These are phyloP conservation scores for Skeletonema marinoi DNA, from an alignment of 108 stramenopile genomes.

Conservation along the genomic window DNA sequence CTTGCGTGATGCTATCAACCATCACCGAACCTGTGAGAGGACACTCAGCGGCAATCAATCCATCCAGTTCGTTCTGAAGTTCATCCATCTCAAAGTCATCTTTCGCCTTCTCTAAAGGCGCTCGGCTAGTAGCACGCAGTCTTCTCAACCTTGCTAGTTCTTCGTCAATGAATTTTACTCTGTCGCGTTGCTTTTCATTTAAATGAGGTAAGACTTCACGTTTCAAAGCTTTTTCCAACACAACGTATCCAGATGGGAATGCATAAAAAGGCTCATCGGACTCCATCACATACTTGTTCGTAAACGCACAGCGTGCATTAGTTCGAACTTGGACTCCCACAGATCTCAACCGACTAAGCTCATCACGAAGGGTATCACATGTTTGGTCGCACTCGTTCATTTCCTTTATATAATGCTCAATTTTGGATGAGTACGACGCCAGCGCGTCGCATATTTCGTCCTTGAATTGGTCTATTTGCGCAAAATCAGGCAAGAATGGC, in stretches of 20 bases:
- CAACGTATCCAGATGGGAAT: conserved; percentile 87
- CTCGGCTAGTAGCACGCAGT: conserved; percentile 1
- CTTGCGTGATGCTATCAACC: conserved; percentile 76
- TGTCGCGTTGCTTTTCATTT: conserved; percentile 64
- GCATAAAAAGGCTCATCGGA: conserved; percentile 82
- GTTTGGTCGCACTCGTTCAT: conserved; percentile 87
- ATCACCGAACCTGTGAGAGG: conserved; percentile 82
- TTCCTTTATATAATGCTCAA: conserved; percentile 81
- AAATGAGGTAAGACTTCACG: conserved; percentile 68
- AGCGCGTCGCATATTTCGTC: conserved; percentile 89
- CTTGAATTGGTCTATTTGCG: conserved; percentile 89
- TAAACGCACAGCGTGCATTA: conserved; percentile 81
- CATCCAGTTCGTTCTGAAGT: conserved; percentile 79
- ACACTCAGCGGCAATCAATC: conserved; percentile 88
- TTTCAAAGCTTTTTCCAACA: conserved; percentile 74
- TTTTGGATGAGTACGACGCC: conserved; percentile 83
- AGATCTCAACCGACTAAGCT: conserved; percentile 64
- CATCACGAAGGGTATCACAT: conserved; percentile 72
- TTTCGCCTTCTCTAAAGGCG: conserved; percentile 9
- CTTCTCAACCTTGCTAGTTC: conserved; percentile 45
- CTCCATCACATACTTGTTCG: conserved; percentile 67
- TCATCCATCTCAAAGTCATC: conserved; percentile 43
- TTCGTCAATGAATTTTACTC: conserved; percentile 66
- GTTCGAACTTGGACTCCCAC: conserved; percentile 63
- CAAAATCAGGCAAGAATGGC: conserved; percentile 74